phyloP scores from a whole-genome alignment of 306 rosid species.

The Fragaria vesca region DNA sequence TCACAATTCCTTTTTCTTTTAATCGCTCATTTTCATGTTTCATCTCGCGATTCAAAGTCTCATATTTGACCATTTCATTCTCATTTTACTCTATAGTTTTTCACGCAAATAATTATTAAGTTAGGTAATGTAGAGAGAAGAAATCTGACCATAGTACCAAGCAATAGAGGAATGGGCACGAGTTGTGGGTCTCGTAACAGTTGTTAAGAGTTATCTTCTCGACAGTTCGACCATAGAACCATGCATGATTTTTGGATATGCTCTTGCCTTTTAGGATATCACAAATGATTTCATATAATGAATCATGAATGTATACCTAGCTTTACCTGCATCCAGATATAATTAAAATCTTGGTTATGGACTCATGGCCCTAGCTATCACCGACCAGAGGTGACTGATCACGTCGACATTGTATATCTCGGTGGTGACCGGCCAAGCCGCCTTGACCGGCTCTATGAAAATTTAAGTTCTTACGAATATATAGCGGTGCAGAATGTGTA shows the following conservation, averaged over 20 bases:
- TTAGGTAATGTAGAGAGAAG: too few species aligned
- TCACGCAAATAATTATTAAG: too few species aligned
- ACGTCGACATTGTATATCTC: not conserved
- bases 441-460: not conserved
- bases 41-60: too few species aligned
- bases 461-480: not conserved
- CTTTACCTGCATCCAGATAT: not conserved
- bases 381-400: not conserved
- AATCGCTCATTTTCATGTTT: too few species aligned
- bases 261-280: not conserved
- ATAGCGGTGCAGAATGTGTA: not conserved
- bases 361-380: not conserved
- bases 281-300: not conserved
- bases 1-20: too few species aligned
- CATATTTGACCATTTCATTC: too few species aligned
- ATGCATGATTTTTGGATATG: not conserved
- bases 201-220: not conserved
- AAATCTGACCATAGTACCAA: too few species aligned
- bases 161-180: too few species aligned
- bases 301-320: not conserved
- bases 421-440: not conserved
- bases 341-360: not conserved
- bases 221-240: not conserved
- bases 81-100: too few species aligned
- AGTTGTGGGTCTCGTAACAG: not conserved